phyloP scores from a whole-genome alignment of 768 basidiomycete species.

The Suillus placidus region DNA sequence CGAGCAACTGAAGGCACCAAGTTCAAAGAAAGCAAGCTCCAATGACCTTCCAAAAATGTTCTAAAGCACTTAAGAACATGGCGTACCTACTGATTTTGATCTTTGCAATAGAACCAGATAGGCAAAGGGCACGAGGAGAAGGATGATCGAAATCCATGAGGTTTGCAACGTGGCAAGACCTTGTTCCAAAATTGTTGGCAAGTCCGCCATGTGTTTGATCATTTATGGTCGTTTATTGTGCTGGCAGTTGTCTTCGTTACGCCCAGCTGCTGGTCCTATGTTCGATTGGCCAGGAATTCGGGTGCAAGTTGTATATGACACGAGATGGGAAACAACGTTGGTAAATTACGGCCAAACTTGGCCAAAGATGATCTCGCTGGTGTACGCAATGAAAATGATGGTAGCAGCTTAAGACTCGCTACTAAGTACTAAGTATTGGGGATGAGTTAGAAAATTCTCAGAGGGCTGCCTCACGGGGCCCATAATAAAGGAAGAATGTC shows the following conservation, averaged over 20 bases:
- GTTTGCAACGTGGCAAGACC: slow-evolving; percentile 14
- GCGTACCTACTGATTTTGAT: slow-evolving; percentile 18
- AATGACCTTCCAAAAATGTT: not conserved
- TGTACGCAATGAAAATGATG: not conserved
- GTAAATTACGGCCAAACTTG: not conserved
- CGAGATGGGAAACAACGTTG: not conserved
- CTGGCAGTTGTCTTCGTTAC: slow-evolving; percentile 8
- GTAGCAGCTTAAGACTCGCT: too few relatives aligned
- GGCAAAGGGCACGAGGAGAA: slow-evolving; percentile 18
- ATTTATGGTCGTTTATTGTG: not conserved
- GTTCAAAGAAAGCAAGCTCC: not conserved
- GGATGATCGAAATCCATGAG: slow-evolving; percentile 14
- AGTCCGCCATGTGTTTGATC: not conserved
- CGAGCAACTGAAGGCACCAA: not conserved
- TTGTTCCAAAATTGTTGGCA: slow-evolving; percentile 7
- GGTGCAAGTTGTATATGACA: not conserved
- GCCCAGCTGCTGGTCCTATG: not conserved
- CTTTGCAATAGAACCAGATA: slow-evolving; percentile 20
- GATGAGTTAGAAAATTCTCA: not conserved
- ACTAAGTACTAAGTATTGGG: not conserved
- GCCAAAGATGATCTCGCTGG: not conserved
- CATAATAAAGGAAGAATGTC: not conserved
- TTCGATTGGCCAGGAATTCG: not conserved
- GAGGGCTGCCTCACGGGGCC: not conserved
- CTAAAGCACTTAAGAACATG: not conserved